Evolutionary conservation across 2,329 filamentous ascomycete genomes (phyloP), one percentile per base, ranked within the genome.

Genomic region (Diaporthe australafricana): DNA sequence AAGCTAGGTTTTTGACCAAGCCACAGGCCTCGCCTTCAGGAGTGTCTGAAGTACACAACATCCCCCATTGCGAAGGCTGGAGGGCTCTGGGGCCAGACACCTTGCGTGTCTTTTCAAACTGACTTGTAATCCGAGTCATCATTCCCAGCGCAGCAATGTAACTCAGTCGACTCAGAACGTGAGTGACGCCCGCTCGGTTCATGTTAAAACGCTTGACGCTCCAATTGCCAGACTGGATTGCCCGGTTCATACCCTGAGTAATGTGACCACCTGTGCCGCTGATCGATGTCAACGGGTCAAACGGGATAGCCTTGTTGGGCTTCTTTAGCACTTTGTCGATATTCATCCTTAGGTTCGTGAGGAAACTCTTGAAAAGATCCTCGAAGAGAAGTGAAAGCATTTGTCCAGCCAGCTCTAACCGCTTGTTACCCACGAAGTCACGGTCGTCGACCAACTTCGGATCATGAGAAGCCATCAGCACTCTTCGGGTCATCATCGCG

Each of bases 111-210:
- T 99, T 99, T 81, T 99, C 96, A 79, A 99, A 99, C 84, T 99
- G 96, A 88, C 94, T 97, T 81, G 93, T 96, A 78, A 99, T 98
- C 81, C 96, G 90, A 17, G 96, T 99, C 96, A 99, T 99, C 97
- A 99, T 99, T 74, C 97, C 97, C 35, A 99, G 89, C 35, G 96
- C 96, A 74, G 93, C 94, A 81, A 99, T 98, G 80, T 98, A 99
- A 82, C 96, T 98, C 70, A 99, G 87, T 75, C 96, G 91, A 83
- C 96, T 98, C 62, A 99, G 87, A 50, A 99, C 95, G 82, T 99
- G 96, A 0, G 97, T 98, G 27, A 99, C 95, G 79, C 96, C 96
- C 27, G 96, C 96, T 80, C 96, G 89, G 79, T 98, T 97, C 96
- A 99, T 99, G 82, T 96, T 95, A 86, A 99, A 99, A 80, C 97